Base-by-base conservation (phyloP, 2,329 filamentous ascomycete species). In the Aspergillus sp. region DNA sequence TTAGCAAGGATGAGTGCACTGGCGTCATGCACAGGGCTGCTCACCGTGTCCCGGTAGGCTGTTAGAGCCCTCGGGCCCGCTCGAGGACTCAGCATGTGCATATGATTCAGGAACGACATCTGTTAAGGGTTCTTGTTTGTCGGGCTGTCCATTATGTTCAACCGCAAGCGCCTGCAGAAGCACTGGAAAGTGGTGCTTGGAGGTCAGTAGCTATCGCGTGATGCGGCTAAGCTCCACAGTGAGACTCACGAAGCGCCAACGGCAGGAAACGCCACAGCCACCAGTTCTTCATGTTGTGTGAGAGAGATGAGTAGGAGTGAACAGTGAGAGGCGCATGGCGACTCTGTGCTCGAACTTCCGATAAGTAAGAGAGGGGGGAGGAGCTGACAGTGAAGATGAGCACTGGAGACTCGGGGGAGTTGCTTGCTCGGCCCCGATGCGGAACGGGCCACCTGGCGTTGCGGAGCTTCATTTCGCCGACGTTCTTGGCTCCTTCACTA, bases 391-490 rank as follows among this genome's bases (percentile, higher is more conserved):
- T 15, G 47, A n/a, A n/a, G 23, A 7, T 17, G 47, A 36, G 36
- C n/a, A 48, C 23, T 39, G 15, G 19, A 23, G 27, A 49, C 47
- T 55, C 57, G 41, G 38, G 27, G 32, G 32, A 36, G 32, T 36
- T 36, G 36, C 19, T 23, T 55, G 27, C 39, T 54, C 27, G 54
- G 54, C 58, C 25, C 52, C 41, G 23, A 54, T 57, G 62, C 54
- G 58, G 63, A 68, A 72, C 67, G 67, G 73, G 73, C 73, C 73
- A 75, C 73, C 72, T 75, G 73, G 70, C 73, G 67, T 67, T 62
- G 71, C 72, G 73, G 72, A 73, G 71, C 65, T 74, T 73, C 66
- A 70, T 75, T 74, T 69, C 66, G 62, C 72, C 72, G 71, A 73
- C 25, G 61, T 62, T 54, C 56, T 38, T 48, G 17, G 50, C 42